These are phyloP conservation scores for Amaranthus hypochondriacus DNA, from an alignment of 148 eudicot species.

Conservation along the genomic window DNA sequence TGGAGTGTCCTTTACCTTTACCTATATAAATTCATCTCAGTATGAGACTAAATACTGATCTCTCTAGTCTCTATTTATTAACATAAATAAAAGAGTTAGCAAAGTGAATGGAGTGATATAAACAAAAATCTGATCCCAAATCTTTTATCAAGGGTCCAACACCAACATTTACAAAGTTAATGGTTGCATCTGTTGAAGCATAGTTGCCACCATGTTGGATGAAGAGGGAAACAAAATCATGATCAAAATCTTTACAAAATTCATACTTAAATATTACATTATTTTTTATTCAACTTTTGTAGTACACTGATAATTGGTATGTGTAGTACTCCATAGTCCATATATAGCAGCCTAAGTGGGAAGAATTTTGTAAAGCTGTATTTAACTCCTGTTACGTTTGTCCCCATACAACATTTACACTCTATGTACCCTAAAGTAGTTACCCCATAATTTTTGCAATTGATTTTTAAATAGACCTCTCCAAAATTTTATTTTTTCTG, in stretches of 20 bases:
- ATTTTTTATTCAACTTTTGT: no score
- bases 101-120: background rate
- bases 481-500: no score
- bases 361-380: background rate
- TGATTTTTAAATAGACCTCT: no score
- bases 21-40: no score
- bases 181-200: slow-evolving; percentile 19
- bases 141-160: background rate
- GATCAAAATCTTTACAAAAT: slow-evolving; percentile 12
- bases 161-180: slow-evolving; percentile 5
- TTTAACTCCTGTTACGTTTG: slow-evolving; percentile 20
- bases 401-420: slow-evolving; percentile 23
- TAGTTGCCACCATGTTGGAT: slow-evolving; percentile 12
- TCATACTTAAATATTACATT: background rate
- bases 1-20: no score
- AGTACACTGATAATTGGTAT: background rate
- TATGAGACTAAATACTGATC: no score
- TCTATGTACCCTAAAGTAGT: slow-evolving; percentile 24
- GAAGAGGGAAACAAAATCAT: slow-evolving; percentile 23
- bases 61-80: no score
- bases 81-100: no score
- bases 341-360: background rate
- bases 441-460: background rate
- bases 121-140: background rate
- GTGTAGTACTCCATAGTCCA: no score